These are phyloP conservation scores for Pachyrhizus erosus DNA, from an alignment of 306 rosid genomes.

Conservation along the genomic window DNA sequence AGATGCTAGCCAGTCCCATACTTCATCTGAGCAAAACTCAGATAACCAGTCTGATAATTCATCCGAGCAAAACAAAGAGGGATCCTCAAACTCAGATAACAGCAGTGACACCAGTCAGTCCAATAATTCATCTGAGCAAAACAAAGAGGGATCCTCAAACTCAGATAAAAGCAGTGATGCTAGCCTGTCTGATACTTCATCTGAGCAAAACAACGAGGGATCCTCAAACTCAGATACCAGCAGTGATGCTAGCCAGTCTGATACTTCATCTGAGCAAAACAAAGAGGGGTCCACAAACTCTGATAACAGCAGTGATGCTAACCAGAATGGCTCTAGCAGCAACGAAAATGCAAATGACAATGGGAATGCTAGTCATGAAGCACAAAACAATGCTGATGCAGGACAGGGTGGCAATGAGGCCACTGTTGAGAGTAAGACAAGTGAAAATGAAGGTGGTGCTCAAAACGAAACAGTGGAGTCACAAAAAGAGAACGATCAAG, in stretches of 20 bases:
- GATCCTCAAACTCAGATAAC: constrained; percentile 50
- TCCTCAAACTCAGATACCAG: constrained; percentile 54
- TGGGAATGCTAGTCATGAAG: constrained; percentile 44
- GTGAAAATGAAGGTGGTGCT: constrained; percentile 45
- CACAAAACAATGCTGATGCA: constrained; percentile 39
- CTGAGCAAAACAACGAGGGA: constrained; percentile 51
- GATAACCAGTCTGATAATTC: constrained; percentile 29
- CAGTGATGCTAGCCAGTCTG: constrained; percentile 20
- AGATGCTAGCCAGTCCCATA: constrained; percentile 1
- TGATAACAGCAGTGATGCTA: constrained; percentile 45
- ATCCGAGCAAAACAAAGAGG: constrained; percentile 52
- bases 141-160: constrained; percentile 50
- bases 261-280: constrained; percentile 51
- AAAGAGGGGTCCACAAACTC: constrained; percentile 52
- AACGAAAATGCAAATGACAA: constrained; percentile 38
- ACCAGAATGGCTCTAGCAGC: constrained; percentile 47
- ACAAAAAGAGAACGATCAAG: constrained; percentile 51
- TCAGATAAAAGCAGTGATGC: constrained; percentile 47
- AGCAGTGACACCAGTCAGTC: constrained; percentile 41
- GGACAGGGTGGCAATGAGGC: constrained; percentile 38
- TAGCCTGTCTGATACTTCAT: constrained; percentile 40
- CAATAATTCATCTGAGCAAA: constrained; percentile 45
- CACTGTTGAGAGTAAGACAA: constrained; percentile 47
- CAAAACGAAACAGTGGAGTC: constrained; percentile 53
- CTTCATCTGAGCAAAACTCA: constrained; percentile 51